Percentiles rank a stretch among this genome's conserved stretches.
Conservation (phyloP, 129 eudicot species). For the Dittrichia graveolens region DNA sequence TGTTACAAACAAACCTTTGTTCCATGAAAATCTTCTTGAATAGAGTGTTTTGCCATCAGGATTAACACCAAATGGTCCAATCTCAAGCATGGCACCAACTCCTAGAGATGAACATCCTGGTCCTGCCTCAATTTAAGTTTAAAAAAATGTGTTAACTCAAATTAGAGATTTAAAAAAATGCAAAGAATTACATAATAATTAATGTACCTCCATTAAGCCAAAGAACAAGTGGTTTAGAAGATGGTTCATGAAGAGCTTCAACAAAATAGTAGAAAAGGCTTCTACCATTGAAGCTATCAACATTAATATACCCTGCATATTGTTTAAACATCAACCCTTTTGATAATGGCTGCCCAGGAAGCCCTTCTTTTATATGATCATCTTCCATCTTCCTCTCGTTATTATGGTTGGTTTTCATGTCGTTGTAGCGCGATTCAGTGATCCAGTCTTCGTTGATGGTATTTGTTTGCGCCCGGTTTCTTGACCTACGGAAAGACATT, state of each 20-base stretch:
- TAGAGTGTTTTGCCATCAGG: slow-evolving; percentile 62
- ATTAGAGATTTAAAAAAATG: background rate
- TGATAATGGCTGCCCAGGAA: slow-evolving; percentile 55
- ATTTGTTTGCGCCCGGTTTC: slow-evolving; percentile 28
- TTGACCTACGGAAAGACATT: slow-evolving; percentile 43
- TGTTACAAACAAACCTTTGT: slow-evolving; percentile 38
- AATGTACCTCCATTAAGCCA: slow-evolving; percentile 69
- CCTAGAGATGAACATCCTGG: slow-evolving; percentile 73
- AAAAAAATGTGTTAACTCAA: background rate
- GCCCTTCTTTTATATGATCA: slow-evolving; percentile 49
- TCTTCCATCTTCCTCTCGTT: slow-evolving; percentile 55
- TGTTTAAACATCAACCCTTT: slow-evolving; percentile 47
- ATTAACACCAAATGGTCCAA: slow-evolving; percentile 67
- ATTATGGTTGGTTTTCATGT: slow-evolving; percentile 1
- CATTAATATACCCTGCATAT: slow-evolving; percentile 56
- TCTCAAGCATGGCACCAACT: slow-evolving; percentile 64
- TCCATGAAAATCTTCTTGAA: slow-evolving; percentile 54
- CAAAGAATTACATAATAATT: background rate
- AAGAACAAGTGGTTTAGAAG: slow-evolving; percentile 56
- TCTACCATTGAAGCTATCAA: slow-evolving; percentile 53
- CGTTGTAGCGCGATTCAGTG: slow-evolving; percentile 14
- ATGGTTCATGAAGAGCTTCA: slow-evolving; percentile 52
- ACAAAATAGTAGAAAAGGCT: slow-evolving; percentile 63
- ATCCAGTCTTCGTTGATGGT: slow-evolving; percentile 7
- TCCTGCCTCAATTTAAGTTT: slow-evolving; percentile 23